A percentile compares a stretch with the other conserved stretches of the same genome.
Evolutionary conservation across 495 filamentous ascomycete species (phyloP).

Genomic region (Achaetomiella virescens): DNA sequence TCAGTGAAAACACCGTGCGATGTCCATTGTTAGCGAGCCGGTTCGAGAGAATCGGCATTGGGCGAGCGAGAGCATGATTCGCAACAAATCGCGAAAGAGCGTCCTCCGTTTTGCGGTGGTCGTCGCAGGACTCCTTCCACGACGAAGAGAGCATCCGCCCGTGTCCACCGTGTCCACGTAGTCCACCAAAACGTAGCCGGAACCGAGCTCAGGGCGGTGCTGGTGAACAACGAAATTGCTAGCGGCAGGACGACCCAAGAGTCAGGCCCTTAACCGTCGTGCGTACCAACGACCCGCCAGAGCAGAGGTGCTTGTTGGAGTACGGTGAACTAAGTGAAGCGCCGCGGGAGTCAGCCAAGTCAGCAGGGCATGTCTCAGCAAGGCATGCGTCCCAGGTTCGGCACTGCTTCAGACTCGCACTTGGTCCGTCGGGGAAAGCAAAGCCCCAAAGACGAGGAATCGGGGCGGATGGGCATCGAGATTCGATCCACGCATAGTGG

Average conservation of each 20-base stretch:
- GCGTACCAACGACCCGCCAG: not conserved
- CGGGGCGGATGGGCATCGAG: too few species aligned
- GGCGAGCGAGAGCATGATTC: slow-evolving; percentile 1
- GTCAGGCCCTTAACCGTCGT: not conserved
- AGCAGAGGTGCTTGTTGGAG: not conserved
- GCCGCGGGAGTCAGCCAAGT: not conserved
- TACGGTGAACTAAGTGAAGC: not conserved
- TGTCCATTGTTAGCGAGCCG: not conserved
- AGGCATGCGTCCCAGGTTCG: not conserved
- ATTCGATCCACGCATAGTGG: too few species aligned
- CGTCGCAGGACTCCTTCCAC: not conserved
- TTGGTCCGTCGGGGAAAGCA: too few species aligned
- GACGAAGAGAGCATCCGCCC: not conserved
- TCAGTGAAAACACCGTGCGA: not conserved
- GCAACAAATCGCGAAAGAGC: slow-evolving; percentile 1
- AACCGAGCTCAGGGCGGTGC: not conserved
- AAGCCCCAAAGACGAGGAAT: too few species aligned
- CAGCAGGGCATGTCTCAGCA: not conserved
- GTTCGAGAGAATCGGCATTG: not conserved
- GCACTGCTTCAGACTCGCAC: not conserved
- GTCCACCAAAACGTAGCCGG: not conserved
- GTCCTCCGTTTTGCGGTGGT: not conserved
- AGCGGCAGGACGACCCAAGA: not conserved
- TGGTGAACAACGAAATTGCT: not conserved
- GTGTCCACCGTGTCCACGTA: not conserved